Evolutionary conservation across 768 basidiomycete genomes (phyloP), one percentile per base, ranked within the genome.

Genomic region (Leccinum arenicola): DNA sequence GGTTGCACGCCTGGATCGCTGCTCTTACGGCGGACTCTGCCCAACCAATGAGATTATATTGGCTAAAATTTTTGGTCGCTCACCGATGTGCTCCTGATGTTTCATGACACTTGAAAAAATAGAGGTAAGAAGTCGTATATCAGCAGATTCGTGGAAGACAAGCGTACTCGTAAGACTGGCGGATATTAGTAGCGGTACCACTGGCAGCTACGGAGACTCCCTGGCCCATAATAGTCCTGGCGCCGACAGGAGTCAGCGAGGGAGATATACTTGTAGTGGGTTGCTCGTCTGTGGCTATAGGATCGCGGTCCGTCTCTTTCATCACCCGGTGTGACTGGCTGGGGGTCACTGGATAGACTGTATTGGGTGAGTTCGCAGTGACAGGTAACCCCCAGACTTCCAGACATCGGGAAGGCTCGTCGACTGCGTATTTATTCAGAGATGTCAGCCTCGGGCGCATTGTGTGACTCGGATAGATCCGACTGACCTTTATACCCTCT

Each of bases 401-500:
- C 33, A 21, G 8, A 11, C 10, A 36, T 40, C 25, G 21, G 19
- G 0, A 12, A 21, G 45, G 19, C 11, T 47, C 6, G 67, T 95
- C 94, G 58, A 96, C 95, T 92, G 59, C 4, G 33, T 15, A 19
- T 29, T 27, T 5, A 35, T 14, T 35, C 27, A 29, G 8, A 29
- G 8, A 35, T 35, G 7, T 47, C 11, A 69, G 50, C 65, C 64
- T 50, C 33, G 33, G 0, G 33, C 33, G 21, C 6, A n/a, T 23
- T 6, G 10, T 3, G 4, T 29, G 3, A 27, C 33, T 9, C 57
- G 27, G 4, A 21, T 9, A 45, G 45, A 49, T 53, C 1, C 12
- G 6, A 65, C 76, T 15, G 64, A 88, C 91, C 86, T 68, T 92
- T 89, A 69, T 90, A 95, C 8, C 92, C 93, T 62, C 92, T 77